phyloP scores from a whole-genome alignment of 805 yeast species.

The Metschnikowia vanudenii region DNA sequence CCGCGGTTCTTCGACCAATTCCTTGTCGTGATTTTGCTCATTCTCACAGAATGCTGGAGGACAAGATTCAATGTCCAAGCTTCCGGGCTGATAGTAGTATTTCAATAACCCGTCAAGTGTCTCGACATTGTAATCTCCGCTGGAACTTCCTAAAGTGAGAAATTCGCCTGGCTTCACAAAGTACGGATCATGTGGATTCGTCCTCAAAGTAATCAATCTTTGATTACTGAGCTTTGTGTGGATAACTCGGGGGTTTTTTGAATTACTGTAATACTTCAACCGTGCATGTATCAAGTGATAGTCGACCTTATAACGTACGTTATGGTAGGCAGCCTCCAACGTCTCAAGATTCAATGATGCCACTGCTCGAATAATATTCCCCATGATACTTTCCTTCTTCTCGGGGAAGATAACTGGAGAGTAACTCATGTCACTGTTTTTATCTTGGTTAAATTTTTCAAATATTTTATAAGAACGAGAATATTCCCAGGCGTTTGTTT shows the following conservation, averaged over 20 bases:
- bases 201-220: constrained; percentile 38
- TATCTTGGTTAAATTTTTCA: no score
- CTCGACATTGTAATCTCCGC: constrained; percentile 9
- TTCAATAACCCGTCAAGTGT: constrained; percentile 14
- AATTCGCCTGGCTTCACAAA: constrained; percentile 32
- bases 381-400: constrained; percentile 9
- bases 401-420: constrained; percentile 8
- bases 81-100: constrained; percentile 11
- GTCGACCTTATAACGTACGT: constrained; percentile 32
- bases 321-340: constrained; percentile 20
- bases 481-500: neutral
- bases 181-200: constrained; percentile 34
- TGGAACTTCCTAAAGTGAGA: constrained; percentile 21
- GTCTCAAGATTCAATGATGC: constrained; percentile 13
- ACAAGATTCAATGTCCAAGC: constrained; percentile 11
- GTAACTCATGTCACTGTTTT: constrained; percentile 1
- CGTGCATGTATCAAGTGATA: constrained; percentile 34
- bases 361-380: constrained; percentile 12
- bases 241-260: constrained; percentile 37
- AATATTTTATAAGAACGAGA: no score
- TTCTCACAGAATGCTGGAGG: constrained; percentile 6
- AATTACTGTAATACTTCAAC: constrained; percentile 39
- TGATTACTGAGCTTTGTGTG: constrained; percentile 34
- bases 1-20: neutral
- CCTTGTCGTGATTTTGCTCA: neutral